These are phyloP conservation scores for Aeminium ludgeri DNA, from an alignment of 495 filamentous ascomycete species.

Conservation along the genomic window DNA sequence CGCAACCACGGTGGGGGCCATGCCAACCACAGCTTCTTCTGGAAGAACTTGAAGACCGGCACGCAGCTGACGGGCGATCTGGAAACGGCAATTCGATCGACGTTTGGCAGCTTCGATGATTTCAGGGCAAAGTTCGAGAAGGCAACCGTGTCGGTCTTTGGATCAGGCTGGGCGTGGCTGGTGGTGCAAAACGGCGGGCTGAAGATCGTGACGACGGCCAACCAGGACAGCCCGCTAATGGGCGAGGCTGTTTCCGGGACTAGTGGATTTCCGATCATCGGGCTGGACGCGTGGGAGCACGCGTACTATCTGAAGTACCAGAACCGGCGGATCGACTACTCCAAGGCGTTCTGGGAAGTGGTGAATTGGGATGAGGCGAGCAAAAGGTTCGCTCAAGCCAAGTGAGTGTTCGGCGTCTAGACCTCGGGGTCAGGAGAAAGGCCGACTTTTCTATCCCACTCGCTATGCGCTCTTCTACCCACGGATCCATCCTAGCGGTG, in stretches of 20 bases:
- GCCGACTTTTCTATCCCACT: too few relatives aligned
- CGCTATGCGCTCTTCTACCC: too few relatives aligned
- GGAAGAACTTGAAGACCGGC: conserved; percentile 23
- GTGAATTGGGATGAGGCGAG: conserved; percentile 14
- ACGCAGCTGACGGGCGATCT: conserved; percentile 15
- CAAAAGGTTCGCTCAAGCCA: conserved; percentile 2
- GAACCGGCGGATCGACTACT: conserved; percentile 15
- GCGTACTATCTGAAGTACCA: conserved; percentile 29
- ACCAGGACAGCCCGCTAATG: conserved; percentile 22
- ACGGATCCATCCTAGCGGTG: too few relatives aligned
- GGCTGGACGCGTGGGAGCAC: conserved; percentile 30
- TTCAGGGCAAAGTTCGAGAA: conserved; percentile 24
- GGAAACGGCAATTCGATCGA: conserved; percentile 17
- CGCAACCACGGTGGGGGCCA: conserved; percentile 28
- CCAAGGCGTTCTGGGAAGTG: conserved; percentile 9
- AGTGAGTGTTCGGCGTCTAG: too few relatives aligned
- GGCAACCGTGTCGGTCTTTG: conserved; percentile 23
- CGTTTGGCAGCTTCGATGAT: conserved; percentile 20
- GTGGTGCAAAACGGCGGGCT: conserved; percentile 19
- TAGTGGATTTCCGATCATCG: conserved; percentile 23
- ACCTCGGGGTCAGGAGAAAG: too few relatives aligned
- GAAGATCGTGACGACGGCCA: conserved; percentile 24
- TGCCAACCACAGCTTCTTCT: conserved; percentile 30
- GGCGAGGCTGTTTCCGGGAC: conserved; percentile 16
- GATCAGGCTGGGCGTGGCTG: conserved; percentile 29